A percentile compares a stretch with the other conserved stretches of the same genome.
These are phyloP conservation scores for Corylus americana DNA, from an alignment of 306 rosid genomes.

Conservation along the genomic window DNA sequence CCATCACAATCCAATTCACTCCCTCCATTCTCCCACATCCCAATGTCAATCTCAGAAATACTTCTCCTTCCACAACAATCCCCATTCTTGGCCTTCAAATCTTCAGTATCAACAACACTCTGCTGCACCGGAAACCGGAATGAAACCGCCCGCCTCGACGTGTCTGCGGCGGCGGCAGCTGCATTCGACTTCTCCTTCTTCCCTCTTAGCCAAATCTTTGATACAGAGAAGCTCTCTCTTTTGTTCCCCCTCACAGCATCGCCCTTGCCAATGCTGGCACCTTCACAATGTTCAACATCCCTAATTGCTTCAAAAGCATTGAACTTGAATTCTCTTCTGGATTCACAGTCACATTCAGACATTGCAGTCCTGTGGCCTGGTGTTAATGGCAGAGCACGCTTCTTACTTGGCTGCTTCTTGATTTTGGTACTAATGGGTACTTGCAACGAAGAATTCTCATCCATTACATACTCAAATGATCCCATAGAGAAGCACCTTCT, in stretches of 20 bases:
- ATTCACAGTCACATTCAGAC: conserved; percentile 85
- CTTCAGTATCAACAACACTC: conserved; percentile 26
- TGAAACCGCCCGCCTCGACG: conserved; percentile 72
- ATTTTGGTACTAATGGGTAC: conserved; percentile 70
- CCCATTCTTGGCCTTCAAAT: conserved; percentile 43
- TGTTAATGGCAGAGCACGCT: conserved; percentile 49
- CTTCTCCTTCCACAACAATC: conserved; percentile 49
- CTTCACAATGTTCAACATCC: conserved; percentile 26
- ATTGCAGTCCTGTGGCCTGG: conserved; percentile 74
- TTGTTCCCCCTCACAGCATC: conserved; percentile 36
- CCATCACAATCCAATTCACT: conserved; percentile 59
- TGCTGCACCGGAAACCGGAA: conserved; percentile 57
- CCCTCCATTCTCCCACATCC: conserved; percentile 66
- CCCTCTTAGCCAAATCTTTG: conserved; percentile 87
- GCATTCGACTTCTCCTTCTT: conserved; percentile 42
- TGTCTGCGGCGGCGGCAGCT: conserved; percentile 15
- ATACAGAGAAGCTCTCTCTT: conserved; percentile 72
- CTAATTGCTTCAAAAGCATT: conserved; percentile 35
- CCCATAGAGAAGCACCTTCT: conserved; percentile 98
- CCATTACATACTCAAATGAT: conserved; percentile 84
- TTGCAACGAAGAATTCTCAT: conserved; percentile 61
- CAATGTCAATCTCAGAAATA: conserved; percentile 53
- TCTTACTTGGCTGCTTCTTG: conserved; percentile 55
- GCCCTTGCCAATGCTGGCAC: conserved; percentile 14
- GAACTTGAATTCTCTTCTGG: conserved; percentile 74